Conservation (phyloP, 2,329 filamentous ascomycete genomes). For the Parastagonospora avenae region DNA sequence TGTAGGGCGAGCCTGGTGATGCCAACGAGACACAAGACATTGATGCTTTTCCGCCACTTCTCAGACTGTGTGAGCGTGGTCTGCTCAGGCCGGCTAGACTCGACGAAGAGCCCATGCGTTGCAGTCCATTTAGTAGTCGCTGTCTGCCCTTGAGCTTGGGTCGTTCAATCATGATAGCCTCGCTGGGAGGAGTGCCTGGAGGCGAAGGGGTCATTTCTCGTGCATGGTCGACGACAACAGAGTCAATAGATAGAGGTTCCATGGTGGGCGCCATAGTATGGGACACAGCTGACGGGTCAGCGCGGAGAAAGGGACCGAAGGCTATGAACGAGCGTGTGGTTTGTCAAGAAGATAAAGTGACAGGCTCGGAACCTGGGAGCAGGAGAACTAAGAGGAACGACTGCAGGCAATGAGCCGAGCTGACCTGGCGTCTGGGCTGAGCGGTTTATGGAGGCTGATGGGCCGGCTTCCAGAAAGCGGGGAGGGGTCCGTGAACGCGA, state of each 20-base stretch:
- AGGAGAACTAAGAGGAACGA: slow-evolving; percentile 6
- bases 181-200: slow-evolving; percentile 23
- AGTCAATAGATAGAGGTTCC: slow-evolving; percentile 47
- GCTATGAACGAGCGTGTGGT: not conserved
- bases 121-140: slow-evolving; percentile 73
- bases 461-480: slow-evolving; percentile 23
- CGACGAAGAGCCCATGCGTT: slow-evolving; percentile 81
- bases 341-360: slow-evolving; percentile 9
- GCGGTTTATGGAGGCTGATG: slow-evolving; percentile 24
- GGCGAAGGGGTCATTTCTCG: slow-evolving; percentile 18
- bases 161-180: slow-evolving; percentile 36
- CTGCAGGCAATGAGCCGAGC: slow-evolving; percentile 12
- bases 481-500: slow-evolving; percentile 6
- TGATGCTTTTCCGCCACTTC: slow-evolving; percentile 65
- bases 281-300: slow-evolving; percentile 5
- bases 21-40: slow-evolving; percentile 69
- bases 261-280: slow-evolving; percentile 24
- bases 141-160: slow-evolving; percentile 71
- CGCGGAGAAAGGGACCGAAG: slow-evolving; percentile 14
- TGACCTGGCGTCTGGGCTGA: slow-evolving; percentile 29
- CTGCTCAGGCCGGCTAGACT: slow-evolving; percentile 70
- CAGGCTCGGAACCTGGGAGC: slow-evolving; percentile 4
- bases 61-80: slow-evolving; percentile 69
- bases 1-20: slow-evolving; percentile 56
- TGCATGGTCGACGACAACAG: slow-evolving; percentile 41